Conservation (phyloP, 2,329 filamentous ascomycete species). For the Ceratocystis harringtonii region DNA sequence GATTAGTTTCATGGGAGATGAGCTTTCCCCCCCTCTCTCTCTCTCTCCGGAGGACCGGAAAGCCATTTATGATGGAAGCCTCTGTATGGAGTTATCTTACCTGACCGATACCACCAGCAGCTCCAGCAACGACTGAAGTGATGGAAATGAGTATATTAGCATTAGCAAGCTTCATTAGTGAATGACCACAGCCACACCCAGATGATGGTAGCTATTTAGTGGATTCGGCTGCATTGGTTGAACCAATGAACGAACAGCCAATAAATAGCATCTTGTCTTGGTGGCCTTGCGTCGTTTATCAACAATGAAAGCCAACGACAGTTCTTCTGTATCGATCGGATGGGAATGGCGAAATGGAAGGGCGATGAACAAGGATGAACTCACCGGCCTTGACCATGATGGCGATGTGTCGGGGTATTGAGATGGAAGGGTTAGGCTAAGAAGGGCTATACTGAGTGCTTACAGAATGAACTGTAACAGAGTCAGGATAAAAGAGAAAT, state of each 20-base stretch:
- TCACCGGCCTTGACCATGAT: constrained; percentile 48
- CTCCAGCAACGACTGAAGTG: constrained; percentile 68
- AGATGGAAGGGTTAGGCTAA: constrained; percentile 5
- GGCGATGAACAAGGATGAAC: constrained; percentile 18
- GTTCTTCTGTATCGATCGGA: not conserved
- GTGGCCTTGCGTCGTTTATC: not conserved
- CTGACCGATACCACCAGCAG: constrained; percentile 96
- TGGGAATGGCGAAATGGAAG: not conserved
- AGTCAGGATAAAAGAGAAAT: not conserved
- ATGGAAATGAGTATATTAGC: constrained; percentile 17
- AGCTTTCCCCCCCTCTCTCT: too few relatives aligned
- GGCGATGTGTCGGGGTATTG: constrained; percentile 19
- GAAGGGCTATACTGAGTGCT: constrained; percentile 4
- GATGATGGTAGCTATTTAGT: not conserved
- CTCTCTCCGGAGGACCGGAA: not conserved
- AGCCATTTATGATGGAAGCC: not conserved
- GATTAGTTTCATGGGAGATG: not conserved
- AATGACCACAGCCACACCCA: not conserved
- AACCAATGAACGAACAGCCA: constrained; percentile 1
- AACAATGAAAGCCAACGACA: not conserved
- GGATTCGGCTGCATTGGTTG: not conserved
- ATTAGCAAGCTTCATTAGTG: constrained; percentile 7
- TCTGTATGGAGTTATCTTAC: constrained; percentile 33
- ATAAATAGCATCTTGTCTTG: not conserved
- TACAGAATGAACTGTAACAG: not conserved